Percentiles rank a stretch among this genome's conserved stretches.
Conservation (phyloP, 352 stramenopile species). For the Globisporangium radiosum region DNA sequence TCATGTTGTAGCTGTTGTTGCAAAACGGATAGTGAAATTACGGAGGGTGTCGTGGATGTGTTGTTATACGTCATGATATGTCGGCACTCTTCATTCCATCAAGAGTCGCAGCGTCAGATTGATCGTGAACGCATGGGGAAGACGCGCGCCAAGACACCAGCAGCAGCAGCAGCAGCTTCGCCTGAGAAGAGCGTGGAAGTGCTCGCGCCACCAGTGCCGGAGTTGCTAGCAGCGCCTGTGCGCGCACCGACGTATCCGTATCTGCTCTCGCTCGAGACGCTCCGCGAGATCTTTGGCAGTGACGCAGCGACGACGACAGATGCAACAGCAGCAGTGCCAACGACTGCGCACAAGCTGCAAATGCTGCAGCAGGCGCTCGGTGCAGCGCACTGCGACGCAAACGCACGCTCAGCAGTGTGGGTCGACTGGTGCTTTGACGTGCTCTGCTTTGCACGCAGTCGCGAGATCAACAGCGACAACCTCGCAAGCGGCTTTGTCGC, state of each 20-base stretch:
- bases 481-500: slow-evolving; percentile 1
- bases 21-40: too few species aligned
- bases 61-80: too few species aligned
- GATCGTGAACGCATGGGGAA: slow-evolving; percentile 7
- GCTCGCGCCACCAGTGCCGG: not conserved
- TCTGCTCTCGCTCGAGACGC: slow-evolving; percentile 8
- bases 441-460: slow-evolving; percentile 42
- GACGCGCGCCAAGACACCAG: slow-evolving; percentile 3
- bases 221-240: not conserved
- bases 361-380: slow-evolving; percentile 31
- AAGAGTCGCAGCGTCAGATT: too few species aligned
- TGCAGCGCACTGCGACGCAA: slow-evolving; percentile 42
- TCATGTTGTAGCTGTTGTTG: too few species aligned
- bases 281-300: slow-evolving; percentile 8
- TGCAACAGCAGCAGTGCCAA: not conserved
- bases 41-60: too few species aligned
- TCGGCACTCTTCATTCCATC: too few species aligned
- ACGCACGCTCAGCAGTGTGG: slow-evolving; percentile 40
- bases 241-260: slow-evolving; percentile 8
- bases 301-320: not conserved
- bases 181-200: slow-evolving; percentile 6
- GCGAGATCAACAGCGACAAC: not conserved
- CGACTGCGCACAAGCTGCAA: slow-evolving; percentile 20
- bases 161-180: not conserved
- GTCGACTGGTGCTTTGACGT: slow-evolving; percentile 65